A percentile compares a stretch with the other conserved stretches of the same genome.
Conservation (phyloP, 2,329 filamentous ascomycete genomes). For the Cladosporium sp. region DNA sequence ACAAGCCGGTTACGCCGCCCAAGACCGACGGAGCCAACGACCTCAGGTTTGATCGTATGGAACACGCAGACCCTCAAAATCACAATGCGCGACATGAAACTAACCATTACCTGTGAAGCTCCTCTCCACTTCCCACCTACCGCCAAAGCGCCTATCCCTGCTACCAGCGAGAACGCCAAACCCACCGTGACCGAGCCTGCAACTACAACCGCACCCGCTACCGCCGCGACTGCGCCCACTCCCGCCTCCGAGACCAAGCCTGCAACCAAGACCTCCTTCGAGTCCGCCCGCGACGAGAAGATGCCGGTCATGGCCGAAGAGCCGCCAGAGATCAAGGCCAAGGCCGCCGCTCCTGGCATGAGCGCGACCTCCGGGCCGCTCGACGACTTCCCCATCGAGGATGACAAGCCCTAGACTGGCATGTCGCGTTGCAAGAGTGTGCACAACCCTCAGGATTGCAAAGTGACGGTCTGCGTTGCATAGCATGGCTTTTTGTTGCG, state of each 20-base stretch:
- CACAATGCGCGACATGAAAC: neutral
- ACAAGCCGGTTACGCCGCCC: slow-evolving; percentile 16
- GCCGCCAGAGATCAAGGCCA: slow-evolving; percentile 26
- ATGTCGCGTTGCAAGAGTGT: neutral
- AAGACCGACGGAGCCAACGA: slow-evolving; percentile 21
- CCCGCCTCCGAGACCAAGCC: slow-evolving; percentile 18
- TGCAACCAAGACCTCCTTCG: slow-evolving; percentile 22
- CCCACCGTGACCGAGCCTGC: neutral
- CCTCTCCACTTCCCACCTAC: neutral
- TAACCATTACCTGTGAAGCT: neutral
- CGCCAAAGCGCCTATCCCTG: neutral
- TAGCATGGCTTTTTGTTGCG: neutral
- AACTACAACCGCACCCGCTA: neutral
- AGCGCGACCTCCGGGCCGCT: slow-evolving; percentile 37
- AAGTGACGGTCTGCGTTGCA: too few relatives aligned
- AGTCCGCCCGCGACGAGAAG: slow-evolving; percentile 30
- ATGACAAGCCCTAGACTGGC: slow-evolving; percentile 11
- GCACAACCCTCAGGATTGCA: neutral
- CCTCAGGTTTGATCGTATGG: slow-evolving; percentile 8
- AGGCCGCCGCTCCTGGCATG: slow-evolving; percentile 33
- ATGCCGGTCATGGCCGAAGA: slow-evolving; percentile 29
- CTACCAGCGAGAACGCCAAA: slow-evolving; percentile 16
- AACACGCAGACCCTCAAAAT: neutral
- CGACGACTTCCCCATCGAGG: slow-evolving; percentile 31
- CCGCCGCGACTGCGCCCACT: neutral